phyloP scores from a whole-genome alignment of 768 basidiomycete genomes.

The Scleroderma citrinum region DNA sequence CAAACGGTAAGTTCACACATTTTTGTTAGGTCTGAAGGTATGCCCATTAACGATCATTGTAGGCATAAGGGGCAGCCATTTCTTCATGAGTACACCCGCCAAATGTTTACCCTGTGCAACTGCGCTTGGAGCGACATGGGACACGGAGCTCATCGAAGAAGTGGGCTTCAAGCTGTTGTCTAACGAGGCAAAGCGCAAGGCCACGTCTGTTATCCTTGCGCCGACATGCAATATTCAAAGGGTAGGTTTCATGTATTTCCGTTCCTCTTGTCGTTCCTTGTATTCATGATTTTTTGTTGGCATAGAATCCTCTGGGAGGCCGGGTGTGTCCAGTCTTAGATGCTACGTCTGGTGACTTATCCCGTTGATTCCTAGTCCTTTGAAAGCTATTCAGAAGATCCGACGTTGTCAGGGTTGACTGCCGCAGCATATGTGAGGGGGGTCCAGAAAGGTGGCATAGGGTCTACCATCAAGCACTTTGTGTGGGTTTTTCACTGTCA shows the following conservation, averaged over 20 bases:
- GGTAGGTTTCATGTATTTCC: slow-evolving; percentile 25
- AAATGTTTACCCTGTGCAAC: slow-evolving; percentile 75
- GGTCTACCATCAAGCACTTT: slow-evolving; percentile 77
- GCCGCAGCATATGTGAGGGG: slow-evolving; percentile 73
- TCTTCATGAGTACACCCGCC: slow-evolving; percentile 77
- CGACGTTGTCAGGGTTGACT: slow-evolving; percentile 62
- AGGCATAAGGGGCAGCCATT: slow-evolving; percentile 65
- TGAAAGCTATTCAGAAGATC: slow-evolving; percentile 78
- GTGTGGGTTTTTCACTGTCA: slow-evolving; percentile 39
- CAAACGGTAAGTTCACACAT: slow-evolving; percentile 51
- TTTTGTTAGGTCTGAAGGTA: neutral
- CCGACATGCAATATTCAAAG: slow-evolving; percentile 86
- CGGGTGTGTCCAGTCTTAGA: slow-evolving; percentile 35
- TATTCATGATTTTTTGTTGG: neutral
- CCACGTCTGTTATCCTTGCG: slow-evolving; percentile 65
- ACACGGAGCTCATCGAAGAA: slow-evolving; percentile 55
- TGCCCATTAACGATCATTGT: neutral
- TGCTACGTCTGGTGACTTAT: neutral
- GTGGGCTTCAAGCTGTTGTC: slow-evolving; percentile 64
- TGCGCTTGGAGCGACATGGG: slow-evolving; percentile 71
- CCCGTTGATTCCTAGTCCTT: slow-evolving; percentile 43
- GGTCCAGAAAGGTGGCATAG: slow-evolving; percentile 71
- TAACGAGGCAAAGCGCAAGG: slow-evolving; percentile 62
- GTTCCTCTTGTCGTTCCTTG: slow-evolving; percentile 10
- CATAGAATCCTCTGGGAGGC: slow-evolving; percentile 64